Percentiles rank a stretch among this genome's conserved stretches.
Evolutionary conservation across 192 early-diverging fungal genomes (phyloP).

Genomic region (Umbelopsis vinacea): DNA sequence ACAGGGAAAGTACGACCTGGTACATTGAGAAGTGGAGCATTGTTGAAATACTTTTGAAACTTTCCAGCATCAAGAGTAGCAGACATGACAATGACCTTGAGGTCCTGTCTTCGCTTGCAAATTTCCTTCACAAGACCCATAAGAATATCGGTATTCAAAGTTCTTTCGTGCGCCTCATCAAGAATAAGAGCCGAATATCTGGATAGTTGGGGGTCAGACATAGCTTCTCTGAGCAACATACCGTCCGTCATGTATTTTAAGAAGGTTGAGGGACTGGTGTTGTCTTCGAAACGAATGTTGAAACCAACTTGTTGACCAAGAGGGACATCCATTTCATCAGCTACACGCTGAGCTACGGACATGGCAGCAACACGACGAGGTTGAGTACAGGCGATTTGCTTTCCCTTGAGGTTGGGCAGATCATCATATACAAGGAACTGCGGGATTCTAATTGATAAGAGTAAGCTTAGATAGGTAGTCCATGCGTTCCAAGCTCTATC

Average conservation of each 20-base stretch:
- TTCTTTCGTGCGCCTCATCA: slow-evolving; percentile 99
- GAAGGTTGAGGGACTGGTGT: slow-evolving; percentile 80
- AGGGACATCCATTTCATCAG: slow-evolving; percentile 93
- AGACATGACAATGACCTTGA: slow-evolving; percentile 96
- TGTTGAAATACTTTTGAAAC: slow-evolving; percentile 98
- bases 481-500: background rate
- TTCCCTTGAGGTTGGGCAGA: slow-evolving; percentile 85
- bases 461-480: background rate
- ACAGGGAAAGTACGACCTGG: slow-evolving; percentile 99
- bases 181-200: slow-evolving; percentile 95
- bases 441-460: slow-evolving; percentile 71
- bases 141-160: slow-evolving; percentile 94
- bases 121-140: slow-evolving; percentile 98
- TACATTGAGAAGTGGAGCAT: slow-evolving; percentile 89
- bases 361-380: slow-evolving; percentile 99
- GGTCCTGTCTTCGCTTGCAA: slow-evolving; percentile 72
- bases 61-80: slow-evolving; percentile 98
- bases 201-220: slow-evolving; percentile 86
- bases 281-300: slow-evolving; percentile 98
- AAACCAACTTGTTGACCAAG: slow-evolving; percentile 98
- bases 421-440: slow-evolving; percentile 94
- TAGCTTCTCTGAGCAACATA: slow-evolving; percentile 98
- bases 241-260: slow-evolving; percentile 99
- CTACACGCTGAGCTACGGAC: slow-evolving; percentile 98
- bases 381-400: slow-evolving; percentile 98